Evolutionary conservation across 2,329 filamentous ascomycete genomes (phyloP).

Genomic region (Colletotrichum sojae): DNA sequence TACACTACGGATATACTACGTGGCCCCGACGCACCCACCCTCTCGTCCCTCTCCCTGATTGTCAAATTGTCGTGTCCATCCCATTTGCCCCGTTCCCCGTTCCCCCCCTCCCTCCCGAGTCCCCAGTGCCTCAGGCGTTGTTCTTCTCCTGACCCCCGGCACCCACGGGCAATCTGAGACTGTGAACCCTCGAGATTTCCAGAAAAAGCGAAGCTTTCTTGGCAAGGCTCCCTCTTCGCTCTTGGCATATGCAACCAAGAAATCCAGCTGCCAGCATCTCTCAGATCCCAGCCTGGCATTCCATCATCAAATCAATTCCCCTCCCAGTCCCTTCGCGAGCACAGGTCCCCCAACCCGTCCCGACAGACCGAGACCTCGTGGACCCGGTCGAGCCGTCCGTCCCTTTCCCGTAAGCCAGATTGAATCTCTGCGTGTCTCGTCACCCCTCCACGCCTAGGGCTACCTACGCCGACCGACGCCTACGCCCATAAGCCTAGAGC

Average conservation of each 20-base stretch:
- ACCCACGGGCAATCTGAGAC: constrained; percentile 42
- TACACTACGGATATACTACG: constrained; percentile 17
- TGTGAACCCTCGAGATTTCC: constrained; percentile 41
- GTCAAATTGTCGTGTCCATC: constrained; percentile 1
- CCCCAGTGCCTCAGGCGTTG: constrained; percentile 29
- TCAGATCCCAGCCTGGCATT: constrained; percentile 41
- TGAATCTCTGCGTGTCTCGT: constrained; percentile 3
- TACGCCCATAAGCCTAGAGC: background rate
- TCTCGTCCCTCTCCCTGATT: background rate
- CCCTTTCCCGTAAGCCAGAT: constrained; percentile 14
- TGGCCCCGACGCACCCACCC: constrained; percentile 18
- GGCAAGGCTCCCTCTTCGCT: constrained; percentile 42
- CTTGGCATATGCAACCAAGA: constrained; percentile 45
- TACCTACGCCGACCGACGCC: background rate
- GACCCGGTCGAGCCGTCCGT: constrained; percentile 36
- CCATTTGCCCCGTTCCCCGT: constrained; percentile 9
- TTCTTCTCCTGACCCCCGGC: constrained; percentile 35
- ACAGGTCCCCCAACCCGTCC: constrained; percentile 33
- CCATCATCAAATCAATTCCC: constrained; percentile 41
- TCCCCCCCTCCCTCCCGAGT: constrained; percentile 14
- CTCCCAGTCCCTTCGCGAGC: constrained; percentile 35
- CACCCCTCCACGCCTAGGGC: background rate
- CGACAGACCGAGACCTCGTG: constrained; percentile 39
- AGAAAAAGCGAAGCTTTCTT: constrained; percentile 44
- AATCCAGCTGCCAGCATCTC: constrained; percentile 41